Evolutionary conservation across 1,284 basidiomycete species (phyloP).

Genomic region (Schizopora paradoxa): DNA sequence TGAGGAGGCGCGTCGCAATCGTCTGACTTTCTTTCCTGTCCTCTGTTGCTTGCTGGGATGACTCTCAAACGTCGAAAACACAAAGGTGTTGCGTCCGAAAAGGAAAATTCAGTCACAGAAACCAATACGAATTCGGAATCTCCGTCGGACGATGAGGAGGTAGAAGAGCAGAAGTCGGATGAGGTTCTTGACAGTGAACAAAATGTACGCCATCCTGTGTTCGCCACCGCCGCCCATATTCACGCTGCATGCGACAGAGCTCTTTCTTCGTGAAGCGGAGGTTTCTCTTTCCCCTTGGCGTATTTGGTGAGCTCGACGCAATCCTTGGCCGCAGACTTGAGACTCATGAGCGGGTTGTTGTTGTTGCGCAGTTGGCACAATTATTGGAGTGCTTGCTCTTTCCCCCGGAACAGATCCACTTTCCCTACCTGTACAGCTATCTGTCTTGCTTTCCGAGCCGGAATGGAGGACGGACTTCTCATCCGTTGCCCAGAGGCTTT

Average conservation of each 20-base stretch:
- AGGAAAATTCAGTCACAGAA: slow-evolving; percentile 1
- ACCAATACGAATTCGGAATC: not conserved
- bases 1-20: not conserved
- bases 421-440: slow-evolving; percentile 33
- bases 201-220: too few species aligned
- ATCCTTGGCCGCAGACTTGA: slow-evolving; percentile 16
- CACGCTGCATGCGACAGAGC: not conserved
- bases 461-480: slow-evolving; percentile 13
- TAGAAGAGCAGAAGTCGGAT: not conserved
- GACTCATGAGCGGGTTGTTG: not conserved
- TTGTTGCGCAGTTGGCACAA: slow-evolving; percentile 50
- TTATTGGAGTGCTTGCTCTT: slow-evolving; percentile 56
- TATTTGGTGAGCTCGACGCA: slow-evolving; percentile 39
- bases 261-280: slow-evolving; percentile 29
- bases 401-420: slow-evolving; percentile 28
- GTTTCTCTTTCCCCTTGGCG: slow-evolving; percentile 45
- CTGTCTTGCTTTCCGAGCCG: slow-evolving; percentile 35
- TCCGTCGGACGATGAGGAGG: not conserved
- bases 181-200: slow-evolving; percentile 9
- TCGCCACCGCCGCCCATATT: not conserved
- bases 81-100: not conserved
- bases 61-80: slow-evolving; percentile 6
- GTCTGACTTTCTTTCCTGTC: not conserved
- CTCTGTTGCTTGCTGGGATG: not conserved
- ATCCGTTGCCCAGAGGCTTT: slow-evolving; percentile 7